Evolutionary conservation across 148 eudicot species (phyloP).

Genomic region (Fagopyrum esculentum): DNA sequence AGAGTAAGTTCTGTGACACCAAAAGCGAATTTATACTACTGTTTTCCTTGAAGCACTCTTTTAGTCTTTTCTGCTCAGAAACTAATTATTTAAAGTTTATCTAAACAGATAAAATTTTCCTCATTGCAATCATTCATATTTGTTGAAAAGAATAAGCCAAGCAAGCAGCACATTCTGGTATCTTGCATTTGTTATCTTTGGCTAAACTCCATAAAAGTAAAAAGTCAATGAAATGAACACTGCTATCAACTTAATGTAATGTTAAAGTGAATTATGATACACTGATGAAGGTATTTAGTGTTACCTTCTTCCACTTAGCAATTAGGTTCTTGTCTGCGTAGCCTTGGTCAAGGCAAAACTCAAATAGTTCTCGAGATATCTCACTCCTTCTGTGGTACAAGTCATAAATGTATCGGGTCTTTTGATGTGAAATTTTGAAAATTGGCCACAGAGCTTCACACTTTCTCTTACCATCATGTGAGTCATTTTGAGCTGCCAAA

Average conservation of each 20-base stretch:
- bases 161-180: no score
- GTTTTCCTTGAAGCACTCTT: neutral
- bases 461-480: constrained; percentile 37
- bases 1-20: no score
- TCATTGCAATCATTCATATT: no score
- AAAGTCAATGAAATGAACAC: no score
- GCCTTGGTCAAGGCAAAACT: constrained; percentile 41
- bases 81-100: no score
- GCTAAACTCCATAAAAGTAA: no score
- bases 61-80: no score
- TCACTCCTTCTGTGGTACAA: constrained; percentile 31
- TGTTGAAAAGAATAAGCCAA: no score
- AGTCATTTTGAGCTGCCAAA: constrained; percentile 31
- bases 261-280: neutral
- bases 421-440: constrained; percentile 39
- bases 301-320: constrained; percentile 48
- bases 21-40: no score
- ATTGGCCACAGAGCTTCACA: constrained; percentile 43
- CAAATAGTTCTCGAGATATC: constrained; percentile 33
- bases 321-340: constrained; percentile 37
- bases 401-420: constrained; percentile 31
- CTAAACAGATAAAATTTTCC: no score
- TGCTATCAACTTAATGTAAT: neutral
- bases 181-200: no score
- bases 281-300: neutral